Percentiles rank a stretch among this genome's conserved stretches.
These are phyloP conservation scores for Chimonanthus salicifolius DNA, from an alignment of 164 flowering plant species.

Conservation along the genomic window DNA sequence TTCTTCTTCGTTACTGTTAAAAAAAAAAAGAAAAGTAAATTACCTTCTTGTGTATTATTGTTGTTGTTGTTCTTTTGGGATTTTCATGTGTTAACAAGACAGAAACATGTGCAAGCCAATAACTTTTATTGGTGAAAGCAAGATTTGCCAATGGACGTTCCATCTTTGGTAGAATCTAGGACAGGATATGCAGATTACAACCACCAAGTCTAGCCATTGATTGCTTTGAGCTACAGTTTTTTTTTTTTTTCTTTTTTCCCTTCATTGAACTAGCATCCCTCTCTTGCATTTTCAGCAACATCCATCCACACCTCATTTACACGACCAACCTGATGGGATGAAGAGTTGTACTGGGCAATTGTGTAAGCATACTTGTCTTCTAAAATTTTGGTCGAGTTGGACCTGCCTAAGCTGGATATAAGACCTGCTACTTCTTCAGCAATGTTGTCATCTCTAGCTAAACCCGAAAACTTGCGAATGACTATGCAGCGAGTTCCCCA, in stretches of 20 bases:
- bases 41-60: no score
- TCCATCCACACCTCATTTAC: constrained; percentile 84
- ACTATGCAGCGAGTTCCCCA: constrained; percentile 54
- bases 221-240: no score
- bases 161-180: neutral
- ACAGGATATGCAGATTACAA: neutral
- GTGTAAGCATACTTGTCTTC: constrained; percentile 51
- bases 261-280: constrained; percentile 19
- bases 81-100: no score
- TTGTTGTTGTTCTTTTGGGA: no score
- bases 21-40: no score
- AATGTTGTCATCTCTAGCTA: constrained; percentile 51
- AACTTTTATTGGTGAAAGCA: neutral
- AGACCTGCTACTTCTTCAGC: constrained; percentile 60
- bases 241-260: no score
- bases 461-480: constrained; percentile 68
- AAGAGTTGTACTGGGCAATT: constrained; percentile 72
- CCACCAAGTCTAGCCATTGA: neutral
- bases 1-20: no score
- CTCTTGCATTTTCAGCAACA: constrained; percentile 24
- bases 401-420: constrained; percentile 51
- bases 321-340: constrained; percentile 51
- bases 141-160: neutral
- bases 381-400: constrained; percentile 53
- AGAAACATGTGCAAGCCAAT: neutral